These are phyloP conservation scores for Hordeum marinum DNA, from an alignment of 176 grass and related monocot species.

Conservation along the genomic window DNA sequence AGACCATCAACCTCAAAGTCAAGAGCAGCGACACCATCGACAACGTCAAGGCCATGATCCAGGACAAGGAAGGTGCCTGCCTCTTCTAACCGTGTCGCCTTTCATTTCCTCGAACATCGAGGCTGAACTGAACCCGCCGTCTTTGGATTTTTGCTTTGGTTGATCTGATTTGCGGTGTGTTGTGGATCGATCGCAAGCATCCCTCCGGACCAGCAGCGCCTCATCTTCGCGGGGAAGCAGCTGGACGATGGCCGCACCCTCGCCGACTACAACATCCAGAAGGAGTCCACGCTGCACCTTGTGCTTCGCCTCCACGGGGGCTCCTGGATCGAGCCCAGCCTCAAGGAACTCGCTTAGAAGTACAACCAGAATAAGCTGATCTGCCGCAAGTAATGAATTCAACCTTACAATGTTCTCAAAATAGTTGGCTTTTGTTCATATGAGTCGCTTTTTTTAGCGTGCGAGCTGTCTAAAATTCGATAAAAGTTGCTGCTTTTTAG, in stretches of 20 bases:
- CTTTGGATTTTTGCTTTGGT: background rate
- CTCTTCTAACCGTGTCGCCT: background rate
- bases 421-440: too few relatives aligned
- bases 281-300: conserved; percentile 48
- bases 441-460: too few relatives aligned
- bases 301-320: conserved; percentile 15
- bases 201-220: conserved; percentile 59
- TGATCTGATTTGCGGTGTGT: background rate
- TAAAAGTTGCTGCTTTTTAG: background rate
- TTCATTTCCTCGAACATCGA: background rate
- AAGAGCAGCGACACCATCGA: conserved; percentile 68
- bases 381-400: too few relatives aligned
- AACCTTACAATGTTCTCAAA: too few relatives aligned
- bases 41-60: too few relatives aligned
- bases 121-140: background rate
- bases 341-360: too few relatives aligned
- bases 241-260: conserved; percentile 63
- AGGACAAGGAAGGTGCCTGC: conserved; percentile 50
- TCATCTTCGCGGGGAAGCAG: conserved; percentile 61
- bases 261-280: conserved; percentile 67
- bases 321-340: background rate
- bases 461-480: background rate
- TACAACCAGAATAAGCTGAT: too few relatives aligned
- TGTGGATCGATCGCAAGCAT: conserved; percentile 19
- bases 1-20: conserved; percentile 19